Evolutionary conservation across 2,329 filamentous ascomycete species (phyloP).

Genomic region (Pezicula carpinea): DNA sequence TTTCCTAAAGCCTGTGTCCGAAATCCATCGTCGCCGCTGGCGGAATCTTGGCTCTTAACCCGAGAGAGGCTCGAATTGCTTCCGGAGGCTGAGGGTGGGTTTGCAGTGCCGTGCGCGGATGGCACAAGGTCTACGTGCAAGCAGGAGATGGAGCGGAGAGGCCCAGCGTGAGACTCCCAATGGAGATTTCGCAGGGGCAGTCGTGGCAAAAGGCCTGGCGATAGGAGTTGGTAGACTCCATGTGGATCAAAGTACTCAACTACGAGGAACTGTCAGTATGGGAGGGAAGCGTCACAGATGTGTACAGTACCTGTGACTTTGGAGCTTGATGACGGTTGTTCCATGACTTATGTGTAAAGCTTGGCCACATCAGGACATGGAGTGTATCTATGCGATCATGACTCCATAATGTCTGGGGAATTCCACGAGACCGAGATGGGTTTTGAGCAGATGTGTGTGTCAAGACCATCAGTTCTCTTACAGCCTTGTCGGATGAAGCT

Average conservation of each 20-base stretch:
- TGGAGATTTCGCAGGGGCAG: constrained; percentile 88
- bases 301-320: constrained; percentile 66
- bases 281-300: not conserved
- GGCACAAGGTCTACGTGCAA: constrained; percentile 82
- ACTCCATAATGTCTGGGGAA: not conserved
- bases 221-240: constrained; percentile 78
- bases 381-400: not conserved
- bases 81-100: constrained; percentile 30
- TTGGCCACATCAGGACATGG: not conserved
- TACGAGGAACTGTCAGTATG: constrained; percentile 31
- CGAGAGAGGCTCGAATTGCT: constrained; percentile 26
- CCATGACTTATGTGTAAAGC: constrained; percentile 44
- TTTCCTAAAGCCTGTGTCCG: constrained; percentile 50
- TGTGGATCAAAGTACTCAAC: constrained; percentile 97
- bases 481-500: too few species aligned
- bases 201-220: constrained; percentile 70
- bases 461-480: not conserved
- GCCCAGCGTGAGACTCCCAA: constrained; percentile 92
- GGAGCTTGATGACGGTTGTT: constrained; percentile 64
- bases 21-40: constrained; percentile 52
- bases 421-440: not conserved
- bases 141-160: constrained; percentile 87
- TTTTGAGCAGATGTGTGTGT: not conserved
- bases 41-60: constrained; percentile 32
- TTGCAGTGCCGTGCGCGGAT: constrained; percentile 40